A percentile compares a stretch with the other conserved stretches of the same genome.
These are phyloP conservation scores for Raphanus sativus DNA, from an alignment of 345 rosid species.

Conservation along the genomic window DNA sequence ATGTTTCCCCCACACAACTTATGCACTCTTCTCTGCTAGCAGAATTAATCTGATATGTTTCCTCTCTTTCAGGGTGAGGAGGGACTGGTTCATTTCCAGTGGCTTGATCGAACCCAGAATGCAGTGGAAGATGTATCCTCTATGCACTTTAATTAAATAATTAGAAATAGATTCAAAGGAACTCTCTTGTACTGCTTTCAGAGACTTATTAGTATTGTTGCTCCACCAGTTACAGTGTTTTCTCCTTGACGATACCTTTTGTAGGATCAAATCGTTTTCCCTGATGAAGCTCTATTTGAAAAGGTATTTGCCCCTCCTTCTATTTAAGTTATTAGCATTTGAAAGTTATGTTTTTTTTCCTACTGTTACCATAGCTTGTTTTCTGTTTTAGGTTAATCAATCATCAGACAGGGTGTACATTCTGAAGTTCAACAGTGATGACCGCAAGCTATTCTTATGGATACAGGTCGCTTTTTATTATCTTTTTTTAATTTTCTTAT, in stretches of 20 bases:
- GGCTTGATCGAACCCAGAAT: constrained; percentile 79
- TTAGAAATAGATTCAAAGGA: not conserved
- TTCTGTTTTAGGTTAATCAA: constrained; percentile 68
- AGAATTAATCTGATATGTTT: not conserved
- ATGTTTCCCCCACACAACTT: not conserved
- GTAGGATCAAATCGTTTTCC: constrained; percentile 92
- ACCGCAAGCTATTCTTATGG: constrained; percentile 90
- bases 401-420: constrained; percentile 87
- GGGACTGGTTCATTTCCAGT: constrained; percentile 88
- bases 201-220: not conserved
- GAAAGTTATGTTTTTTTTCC: not conserved
- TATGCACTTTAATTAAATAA: not conserved
- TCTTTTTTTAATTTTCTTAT: not conserved
- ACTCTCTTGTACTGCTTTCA: not conserved
- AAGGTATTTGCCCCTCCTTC: constrained; percentile 49
- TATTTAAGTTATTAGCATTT: constrained; percentile 7
- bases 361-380: constrained; percentile 10
- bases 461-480: constrained; percentile 63
- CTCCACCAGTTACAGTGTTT: constrained; percentile 2
- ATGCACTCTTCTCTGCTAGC: not conserved
- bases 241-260: constrained; percentile 54
- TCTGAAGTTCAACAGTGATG: constrained; percentile 81
- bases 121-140: constrained; percentile 92
- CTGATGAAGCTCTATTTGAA: constrained; percentile 92
- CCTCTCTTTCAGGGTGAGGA: constrained; percentile 65